Evolutionary conservation across 2,329 filamentous ascomycete species (phyloP), one percentile per base, ranked within the genome.

Genomic region (Colletotrichum paranaense): DNA sequence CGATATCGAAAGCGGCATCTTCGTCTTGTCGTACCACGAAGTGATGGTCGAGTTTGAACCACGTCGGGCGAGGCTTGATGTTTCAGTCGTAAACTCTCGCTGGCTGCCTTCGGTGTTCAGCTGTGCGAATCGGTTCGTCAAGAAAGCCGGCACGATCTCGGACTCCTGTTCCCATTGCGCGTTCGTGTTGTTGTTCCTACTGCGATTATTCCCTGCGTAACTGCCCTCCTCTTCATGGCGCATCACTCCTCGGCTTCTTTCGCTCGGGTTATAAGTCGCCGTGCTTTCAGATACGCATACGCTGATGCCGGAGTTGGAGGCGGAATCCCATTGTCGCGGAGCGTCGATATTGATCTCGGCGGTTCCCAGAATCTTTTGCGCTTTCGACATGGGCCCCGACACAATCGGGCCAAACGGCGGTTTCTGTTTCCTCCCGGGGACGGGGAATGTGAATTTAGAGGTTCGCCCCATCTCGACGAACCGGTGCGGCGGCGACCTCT

Each of bases 11-110:
- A 90, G 82, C 12, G 88, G 88, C 60, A 88, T 83, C 76, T 88
- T 89, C 5, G 86, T 79, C 77, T 88, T 87, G 80, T 91, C 88
- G 78, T 91, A 91, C 79, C 86, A 89, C 1, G 88, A 89, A 38
- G 83, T 83, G 72, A 90, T 85, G n/a, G 88, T 90, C 5, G 88
- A 89, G 49, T 83, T 86, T 2, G 89, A 91, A 58, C 84, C 83
- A 38, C 85, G 86, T 62, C 88, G 86, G 53, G 85, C 83, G 46
- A 88, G 74, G 68, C 82, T 86, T 3, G 85, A 85, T 26, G 82
- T 82, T 59, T 88, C 85, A 8, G 84, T 85, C 46, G 84, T 85
- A 53, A 64, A 67, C 26, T 75, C 74, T 19, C 67, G 58, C 32
- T 55, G 56, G 12, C 67, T 59, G 59, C 56, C 74, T 14, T 70